Evolutionary conservation across 2,329 filamentous ascomycete genomes (phyloP).

Genomic region (Fusarium pseudonygamai): DNA sequence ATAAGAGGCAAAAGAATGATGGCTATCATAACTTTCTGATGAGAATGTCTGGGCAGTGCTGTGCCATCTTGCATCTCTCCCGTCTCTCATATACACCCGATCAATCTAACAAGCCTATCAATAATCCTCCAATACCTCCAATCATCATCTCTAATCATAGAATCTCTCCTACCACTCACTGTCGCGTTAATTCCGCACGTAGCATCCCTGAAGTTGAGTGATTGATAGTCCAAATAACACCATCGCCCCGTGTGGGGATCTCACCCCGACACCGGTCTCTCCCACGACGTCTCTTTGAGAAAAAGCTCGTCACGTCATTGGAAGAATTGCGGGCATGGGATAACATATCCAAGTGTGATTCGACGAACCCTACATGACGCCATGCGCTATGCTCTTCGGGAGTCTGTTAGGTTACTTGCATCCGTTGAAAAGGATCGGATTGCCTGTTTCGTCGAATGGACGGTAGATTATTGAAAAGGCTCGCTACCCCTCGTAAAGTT

Average conservation of each 20-base stretch:
- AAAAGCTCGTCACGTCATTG: slow-evolving; percentile 33
- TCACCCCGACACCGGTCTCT: slow-evolving; percentile 33
- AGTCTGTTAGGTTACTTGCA: slow-evolving; percentile 2
- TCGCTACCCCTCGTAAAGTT: background rate
- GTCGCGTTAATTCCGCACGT: background rate
- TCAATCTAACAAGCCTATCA: background rate
- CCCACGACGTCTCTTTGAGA: slow-evolving; percentile 3
- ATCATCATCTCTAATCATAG: background rate
- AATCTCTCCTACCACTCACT: background rate
- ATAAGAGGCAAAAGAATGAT: too few species aligned
- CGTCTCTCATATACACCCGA: background rate
- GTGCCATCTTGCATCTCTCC: background rate
- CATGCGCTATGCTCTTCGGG: slow-evolving; percentile 22
- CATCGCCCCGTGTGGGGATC: slow-evolving; percentile 37
- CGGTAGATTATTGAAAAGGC: slow-evolving; percentile 6
- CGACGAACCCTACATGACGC: slow-evolving; percentile 34
- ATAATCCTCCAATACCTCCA: background rate
- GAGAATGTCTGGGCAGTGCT: background rate
- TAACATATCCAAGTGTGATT: slow-evolving; percentile 31
- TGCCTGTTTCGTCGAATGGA: slow-evolving; percentile 1
- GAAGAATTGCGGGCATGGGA: slow-evolving; percentile 30
- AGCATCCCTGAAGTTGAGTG: slow-evolving; percentile 31
- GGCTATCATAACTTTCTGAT: too few species aligned
- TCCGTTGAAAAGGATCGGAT: slow-evolving; percentile 18
- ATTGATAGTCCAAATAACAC: slow-evolving; percentile 43